A percentile compares a stretch with the other conserved stretches of the same genome.
phyloP scores from a whole-genome alignment of 164 flowering plant species.

The Macadamia integrifolia region DNA sequence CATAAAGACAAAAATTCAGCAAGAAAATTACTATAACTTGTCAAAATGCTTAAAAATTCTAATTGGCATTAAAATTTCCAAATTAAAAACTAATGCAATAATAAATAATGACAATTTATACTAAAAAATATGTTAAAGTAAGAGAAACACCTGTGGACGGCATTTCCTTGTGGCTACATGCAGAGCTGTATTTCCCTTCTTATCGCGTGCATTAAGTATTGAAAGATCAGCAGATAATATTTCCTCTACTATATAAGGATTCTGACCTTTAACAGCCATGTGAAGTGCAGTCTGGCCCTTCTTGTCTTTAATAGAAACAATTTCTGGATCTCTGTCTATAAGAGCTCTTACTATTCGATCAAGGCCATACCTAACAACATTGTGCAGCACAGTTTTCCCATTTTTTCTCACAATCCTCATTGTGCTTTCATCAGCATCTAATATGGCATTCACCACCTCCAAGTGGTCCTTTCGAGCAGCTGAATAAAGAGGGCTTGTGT shows the following conservation, averaged over 20 bases:
- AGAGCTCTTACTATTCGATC: constrained; percentile 56
- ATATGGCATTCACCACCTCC: constrained; percentile 78
- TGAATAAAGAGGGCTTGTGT: constrained; percentile 85
- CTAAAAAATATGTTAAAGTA: too few species aligned
- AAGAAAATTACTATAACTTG: not conserved
- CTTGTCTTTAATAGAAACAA: constrained; percentile 79
- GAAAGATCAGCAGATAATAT: constrained; percentile 57
- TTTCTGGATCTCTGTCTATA: constrained; percentile 60
- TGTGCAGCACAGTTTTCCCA: constrained; percentile 90
- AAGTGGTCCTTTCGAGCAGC: constrained; percentile 73
- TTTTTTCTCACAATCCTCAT: constrained; percentile 78
- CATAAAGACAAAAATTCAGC: not conserved
- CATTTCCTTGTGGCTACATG: constrained; percentile 90
- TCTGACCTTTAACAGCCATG: constrained; percentile 94
- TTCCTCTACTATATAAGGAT: constrained; percentile 62
- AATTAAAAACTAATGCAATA: not conserved
- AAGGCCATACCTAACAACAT: constrained; percentile 64
- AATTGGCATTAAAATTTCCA: not conserved
- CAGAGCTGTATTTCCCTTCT: constrained; percentile 87
- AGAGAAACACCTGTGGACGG: constrained; percentile 57
- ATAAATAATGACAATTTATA: too few species aligned
- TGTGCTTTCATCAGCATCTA: constrained; percentile 62
- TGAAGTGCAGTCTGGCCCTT: constrained; percentile 97
- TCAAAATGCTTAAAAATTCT: not conserved
- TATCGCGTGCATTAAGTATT: constrained; percentile 81